A percentile compares a stretch with the other conserved stretches of the same genome.
Conservation (phyloP, 83 land plant species). For the Picea mariana region DNA sequence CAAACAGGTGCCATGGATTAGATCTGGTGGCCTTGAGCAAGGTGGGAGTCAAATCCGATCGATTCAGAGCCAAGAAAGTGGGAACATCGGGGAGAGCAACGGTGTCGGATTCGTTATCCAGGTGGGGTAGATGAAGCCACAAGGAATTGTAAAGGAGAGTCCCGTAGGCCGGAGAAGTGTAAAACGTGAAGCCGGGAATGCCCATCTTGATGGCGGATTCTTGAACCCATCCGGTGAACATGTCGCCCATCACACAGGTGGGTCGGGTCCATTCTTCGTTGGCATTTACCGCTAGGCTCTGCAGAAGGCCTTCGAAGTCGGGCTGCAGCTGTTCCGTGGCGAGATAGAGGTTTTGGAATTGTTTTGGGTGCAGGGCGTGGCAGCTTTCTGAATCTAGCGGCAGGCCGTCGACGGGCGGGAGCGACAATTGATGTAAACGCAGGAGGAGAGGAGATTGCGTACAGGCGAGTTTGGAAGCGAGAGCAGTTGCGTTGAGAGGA, state of each 20-base stretch:
- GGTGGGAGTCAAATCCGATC: no score
- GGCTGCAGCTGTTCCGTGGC: conserved; percentile 35
- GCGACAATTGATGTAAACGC: conserved; percentile 18
- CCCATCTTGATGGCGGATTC: conserved; percentile 10
- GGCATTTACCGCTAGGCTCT: background rate
- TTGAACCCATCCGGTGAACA: conserved; percentile 42
- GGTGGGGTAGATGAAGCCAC: conserved; percentile 44
- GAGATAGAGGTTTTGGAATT: conserved; percentile 31
- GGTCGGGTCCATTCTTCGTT: conserved; percentile 28
- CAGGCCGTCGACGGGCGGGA: conserved; percentile 31
- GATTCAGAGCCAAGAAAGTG: conserved; percentile 20
- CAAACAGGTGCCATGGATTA: background rate
- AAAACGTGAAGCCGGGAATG: conserved; percentile 40
- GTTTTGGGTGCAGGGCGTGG: conserved; percentile 37
- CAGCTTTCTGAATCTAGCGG: conserved; percentile 43
- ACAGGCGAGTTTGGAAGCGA: background rate
- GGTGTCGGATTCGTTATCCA: background rate
- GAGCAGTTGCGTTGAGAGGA: conserved; percentile 20
- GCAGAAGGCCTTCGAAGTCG: conserved; percentile 24
- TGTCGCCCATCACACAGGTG: conserved; percentile 43
- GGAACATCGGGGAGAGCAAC: conserved; percentile 28
- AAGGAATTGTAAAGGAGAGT: conserved; percentile 13
- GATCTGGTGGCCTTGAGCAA: no score
- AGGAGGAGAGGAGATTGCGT: conserved; percentile 10
- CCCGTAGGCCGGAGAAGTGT: conserved; percentile 9